A percentile compares a stretch with the other conserved stretches of the same genome.
Conservation (phyloP, 257 asterid genomes). For the Lavandula angustifolia region DNA sequence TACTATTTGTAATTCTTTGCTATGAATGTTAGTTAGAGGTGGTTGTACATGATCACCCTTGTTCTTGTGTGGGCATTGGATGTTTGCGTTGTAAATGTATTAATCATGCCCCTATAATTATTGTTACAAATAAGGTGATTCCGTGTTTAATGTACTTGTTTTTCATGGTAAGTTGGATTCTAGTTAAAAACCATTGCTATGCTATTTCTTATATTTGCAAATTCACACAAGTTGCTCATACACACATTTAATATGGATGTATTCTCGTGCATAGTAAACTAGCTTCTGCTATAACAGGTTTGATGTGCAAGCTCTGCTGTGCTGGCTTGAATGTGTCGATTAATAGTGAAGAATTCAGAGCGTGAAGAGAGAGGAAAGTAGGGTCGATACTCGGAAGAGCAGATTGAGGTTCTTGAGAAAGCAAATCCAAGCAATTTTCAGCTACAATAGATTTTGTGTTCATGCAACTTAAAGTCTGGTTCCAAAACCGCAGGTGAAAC, state of each 20-base stretch:
- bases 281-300: slow-evolving; percentile 11
- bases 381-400: slow-evolving; percentile 45
- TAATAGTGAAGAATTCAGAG: slow-evolving; percentile 7
- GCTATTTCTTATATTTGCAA: slow-evolving; percentile 4
- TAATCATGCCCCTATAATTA: no score
- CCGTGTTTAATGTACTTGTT: slow-evolving; percentile 9
- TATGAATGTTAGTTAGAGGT: background rate
- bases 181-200: background rate
- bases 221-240: slow-evolving; percentile 8
- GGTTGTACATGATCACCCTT: background rate
- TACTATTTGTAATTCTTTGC: slow-evolving; percentile 4
- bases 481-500: slow-evolving; percentile 61
- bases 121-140: background rate
- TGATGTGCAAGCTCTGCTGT: slow-evolving; percentile 3
- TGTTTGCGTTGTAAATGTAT: background rate
- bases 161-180: background rate
- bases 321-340: slow-evolving; percentile 18
- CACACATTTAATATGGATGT: background rate
- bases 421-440: slow-evolving; percentile 39
- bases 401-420: slow-evolving; percentile 48
- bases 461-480: slow-evolving; percentile 55
- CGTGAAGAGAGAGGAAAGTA: slow-evolving; percentile 35
- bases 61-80: background rate
- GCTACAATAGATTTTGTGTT: slow-evolving; percentile 32
- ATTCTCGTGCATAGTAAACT: background rate